Base-by-base conservation (phyloP, 2,329 filamentous ascomycete species). In the Fusarium solani-melongenae region DNA sequence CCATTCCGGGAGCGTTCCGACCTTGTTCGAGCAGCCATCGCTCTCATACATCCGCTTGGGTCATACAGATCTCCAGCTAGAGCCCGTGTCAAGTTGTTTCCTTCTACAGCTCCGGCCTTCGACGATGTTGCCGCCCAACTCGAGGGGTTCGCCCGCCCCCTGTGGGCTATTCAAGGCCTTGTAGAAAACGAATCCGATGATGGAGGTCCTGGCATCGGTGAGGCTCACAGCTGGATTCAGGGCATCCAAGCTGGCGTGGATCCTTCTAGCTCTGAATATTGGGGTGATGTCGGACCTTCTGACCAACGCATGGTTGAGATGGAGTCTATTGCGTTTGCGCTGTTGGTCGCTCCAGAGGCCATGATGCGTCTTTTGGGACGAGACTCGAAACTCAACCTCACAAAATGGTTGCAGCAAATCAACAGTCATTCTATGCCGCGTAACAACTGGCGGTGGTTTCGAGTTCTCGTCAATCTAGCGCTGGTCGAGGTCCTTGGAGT, bases 231-330 rank as follows among this genome's bases (percentile, higher is more conserved):
- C 15, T 71, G 67, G 70, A 17, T 82, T 9, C 55, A 72, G 2
- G 82, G 82, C 8, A 65, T 83, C 15, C 46, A 69, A 10, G 67
- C 73, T 4, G 82, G 82, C 15, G 79, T 79, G 2, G 77, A 84
- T 36, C 80, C 81, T 0, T 63, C 55, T 3, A 76, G 77, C 36
- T 55, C 68, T 1, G 82, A 83, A 39, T 88, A 86, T 72, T 88
- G 86, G 86, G 86, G 86, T 0, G 76, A 79, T 7, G 80, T 88
- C 2, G 78, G 79, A 4, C 76, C 85, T 22, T 79, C 79, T 15
- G 85, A 88, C 69, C 86, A 88, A 73, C 77, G 86, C 2, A 88
- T 88, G 86, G 87, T 88, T 5, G 87, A 88, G 72, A 83, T 85
- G 72, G 86, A 88, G 69, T 84, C 85, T 17, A 82, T 88, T 7